Conservation (phyloP, 192 early-diverging fungal species). For the Backusella liffmaniae region DNA sequence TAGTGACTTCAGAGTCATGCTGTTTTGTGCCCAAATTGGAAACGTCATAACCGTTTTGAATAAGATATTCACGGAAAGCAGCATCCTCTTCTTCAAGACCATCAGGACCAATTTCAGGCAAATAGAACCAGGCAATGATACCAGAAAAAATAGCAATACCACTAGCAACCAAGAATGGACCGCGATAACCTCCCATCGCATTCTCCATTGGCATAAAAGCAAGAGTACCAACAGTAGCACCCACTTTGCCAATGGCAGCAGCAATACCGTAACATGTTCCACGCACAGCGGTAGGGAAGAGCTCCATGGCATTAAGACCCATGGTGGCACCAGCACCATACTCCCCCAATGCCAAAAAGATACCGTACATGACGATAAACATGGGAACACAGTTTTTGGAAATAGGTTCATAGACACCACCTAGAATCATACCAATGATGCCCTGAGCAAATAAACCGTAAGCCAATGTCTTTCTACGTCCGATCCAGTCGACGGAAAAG, state of each 20-base stretch:
- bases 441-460: conserved; percentile 52
- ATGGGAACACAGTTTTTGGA: conserved; percentile 42
- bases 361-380: conserved; percentile 48
- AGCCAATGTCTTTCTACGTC: conserved; percentile 55
- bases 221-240: conserved; percentile 34
- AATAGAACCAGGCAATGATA: conserved; percentile 20
- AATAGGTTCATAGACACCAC: conserved; percentile 41
- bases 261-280: conserved; percentile 48
- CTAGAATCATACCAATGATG: conserved; percentile 50
- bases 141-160: conserved; percentile 27
- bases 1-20: neutral
- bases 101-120: conserved; percentile 23
- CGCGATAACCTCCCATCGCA: conserved; percentile 21
- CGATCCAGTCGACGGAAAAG: conserved; percentile 46
- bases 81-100: conserved; percentile 29
- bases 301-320: conserved; percentile 37
- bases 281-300: conserved; percentile 45
- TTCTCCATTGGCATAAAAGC: conserved; percentile 31
- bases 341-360: conserved; percentile 42
- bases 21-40: conserved; percentile 15
- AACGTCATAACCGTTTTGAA: conserved; percentile 30
- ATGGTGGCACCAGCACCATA: conserved; percentile 44
- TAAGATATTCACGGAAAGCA: conserved; percentile 25
- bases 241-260: conserved; percentile 41
- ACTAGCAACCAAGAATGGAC: conserved; percentile 32